A percentile compares a stretch with the other conserved stretches of the same genome.
These are phyloP conservation scores for Amanita pallidorosea DNA, from an alignment of 768 basidiomycete species.

Conservation along the genomic window DNA sequence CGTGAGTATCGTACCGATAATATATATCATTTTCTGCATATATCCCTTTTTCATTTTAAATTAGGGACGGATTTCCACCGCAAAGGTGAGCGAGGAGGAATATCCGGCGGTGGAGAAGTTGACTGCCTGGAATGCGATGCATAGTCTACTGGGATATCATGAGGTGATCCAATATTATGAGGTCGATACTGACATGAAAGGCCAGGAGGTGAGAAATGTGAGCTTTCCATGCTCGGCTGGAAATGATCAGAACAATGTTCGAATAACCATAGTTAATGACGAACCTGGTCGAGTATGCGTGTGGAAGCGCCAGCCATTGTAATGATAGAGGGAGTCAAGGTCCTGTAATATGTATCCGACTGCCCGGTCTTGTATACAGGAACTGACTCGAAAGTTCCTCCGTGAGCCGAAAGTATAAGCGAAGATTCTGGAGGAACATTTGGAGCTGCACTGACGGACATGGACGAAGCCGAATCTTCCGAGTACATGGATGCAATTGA, in stretches of 20 bases:
- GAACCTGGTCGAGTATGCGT: not conserved
- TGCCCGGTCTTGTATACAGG: not conserved
- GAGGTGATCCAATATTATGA: not conserved
- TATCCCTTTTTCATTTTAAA: not conserved
- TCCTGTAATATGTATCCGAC: not conserved
- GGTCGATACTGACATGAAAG: not conserved
- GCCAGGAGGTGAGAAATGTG: not conserved
- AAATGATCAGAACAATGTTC: not conserved
- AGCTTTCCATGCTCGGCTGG: not conserved
- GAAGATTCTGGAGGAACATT: not conserved
- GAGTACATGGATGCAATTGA: constrained; percentile 16
- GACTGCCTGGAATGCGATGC: not conserved
- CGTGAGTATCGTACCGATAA: not conserved
- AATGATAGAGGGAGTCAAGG: not conserved
- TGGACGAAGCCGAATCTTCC: not conserved
- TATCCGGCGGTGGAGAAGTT: not conserved
- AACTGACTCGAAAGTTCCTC: not conserved
- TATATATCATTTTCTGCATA: not conserved
- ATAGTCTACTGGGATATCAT: not conserved
- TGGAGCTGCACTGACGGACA: not conserved
- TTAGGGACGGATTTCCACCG: not conserved
- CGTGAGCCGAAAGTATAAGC: not conserved
- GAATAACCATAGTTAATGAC: not conserved
- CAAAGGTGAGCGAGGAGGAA: constrained; percentile 1
- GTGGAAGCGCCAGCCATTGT: not conserved